Evolutionary conservation across 441 rosid species (phyloP), one percentile per base, ranked within the genome.

Genomic region (Bocquillonia castaneifolia): DNA sequence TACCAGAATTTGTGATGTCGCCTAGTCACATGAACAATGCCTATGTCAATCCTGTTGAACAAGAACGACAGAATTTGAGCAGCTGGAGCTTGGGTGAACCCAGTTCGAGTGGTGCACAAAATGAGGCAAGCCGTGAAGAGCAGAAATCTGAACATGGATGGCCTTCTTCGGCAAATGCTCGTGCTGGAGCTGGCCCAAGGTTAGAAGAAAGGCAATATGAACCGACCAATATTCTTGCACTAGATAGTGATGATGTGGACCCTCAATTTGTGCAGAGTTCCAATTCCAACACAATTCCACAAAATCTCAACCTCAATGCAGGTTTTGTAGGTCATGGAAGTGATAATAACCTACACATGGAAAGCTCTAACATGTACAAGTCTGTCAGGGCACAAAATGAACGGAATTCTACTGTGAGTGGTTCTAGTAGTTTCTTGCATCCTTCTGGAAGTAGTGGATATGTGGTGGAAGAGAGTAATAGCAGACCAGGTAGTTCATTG

Each of bases 291-390:
- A 25, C 74, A n/a, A 64, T 69, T 50, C 78, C 78, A 3, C 89
- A 74, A 42, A 82, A 83, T 82, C 84, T 86, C 63, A 85, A 84
- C 80, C 78, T 86, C 63, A 84, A 86, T 80, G 83, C 87, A 13
- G 86, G 83, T 48, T 81, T 79, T 72, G 80, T 68, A 59, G 82
- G 77, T 67, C 84, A 81, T 59, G 82, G 79, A 32, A 79, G 59
- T 47, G 80, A 72, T 70, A 59, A 66, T 72, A 75, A 61, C 77
- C 89, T 63, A 50, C 75, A 76, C 26, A 76, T 68, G 60, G 90
- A 78, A 47, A 76, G 64, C 57, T 75, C 86, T 40, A 75, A 68
- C 70, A 40, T 65, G 5, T 73, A 62, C 73, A 85, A 83, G 75
- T 59, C 82, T 72, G 73, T 72, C 64, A 82, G 74, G 42, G 64